Evolutionary conservation across 768 basidiomycete genomes (phyloP).

Genomic region (Boletellus sp.): DNA sequence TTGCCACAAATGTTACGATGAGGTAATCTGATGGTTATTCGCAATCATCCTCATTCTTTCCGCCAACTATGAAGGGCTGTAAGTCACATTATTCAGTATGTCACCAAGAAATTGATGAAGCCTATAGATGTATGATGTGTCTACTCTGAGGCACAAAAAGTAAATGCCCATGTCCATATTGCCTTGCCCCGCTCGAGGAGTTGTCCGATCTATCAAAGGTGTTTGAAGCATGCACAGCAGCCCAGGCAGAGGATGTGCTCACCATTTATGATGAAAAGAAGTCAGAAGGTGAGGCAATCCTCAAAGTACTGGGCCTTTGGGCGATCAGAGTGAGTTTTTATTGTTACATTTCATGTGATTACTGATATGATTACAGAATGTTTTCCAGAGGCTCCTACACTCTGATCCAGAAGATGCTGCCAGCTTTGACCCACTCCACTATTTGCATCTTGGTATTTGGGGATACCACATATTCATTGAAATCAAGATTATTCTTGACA

Average conservation of each 20-base stretch:
- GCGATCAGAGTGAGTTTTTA: too few species aligned
- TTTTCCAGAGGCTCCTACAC: background rate
- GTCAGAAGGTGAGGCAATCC: background rate
- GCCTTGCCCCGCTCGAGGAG: too few species aligned
- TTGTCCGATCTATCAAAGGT: too few species aligned
- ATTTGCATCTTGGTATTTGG: background rate
- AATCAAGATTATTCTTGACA: background rate
- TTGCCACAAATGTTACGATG: slow-evolving; percentile 20
- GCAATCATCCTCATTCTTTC: slow-evolving; percentile 37
- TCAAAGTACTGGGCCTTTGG: slow-evolving; percentile 4
- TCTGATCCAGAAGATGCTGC: background rate
- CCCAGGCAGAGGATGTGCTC: background rate
- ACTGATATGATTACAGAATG: too few species aligned
- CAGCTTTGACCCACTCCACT: background rate
- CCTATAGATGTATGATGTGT: background rate
- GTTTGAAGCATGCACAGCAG: background rate
- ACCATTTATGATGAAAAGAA: background rate
- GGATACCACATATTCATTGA: background rate
- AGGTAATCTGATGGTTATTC: slow-evolving; percentile 25
- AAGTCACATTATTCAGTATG: slow-evolving; percentile 7
- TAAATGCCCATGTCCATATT: too few species aligned
- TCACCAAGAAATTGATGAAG: too few species aligned
- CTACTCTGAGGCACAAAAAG: too few species aligned
- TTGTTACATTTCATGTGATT: too few species aligned
- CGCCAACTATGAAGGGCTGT: slow-evolving; percentile 47